Base-by-base conservation (phyloP, 768 basidiomycete genomes). In the Crepidotus variabilis region DNA sequence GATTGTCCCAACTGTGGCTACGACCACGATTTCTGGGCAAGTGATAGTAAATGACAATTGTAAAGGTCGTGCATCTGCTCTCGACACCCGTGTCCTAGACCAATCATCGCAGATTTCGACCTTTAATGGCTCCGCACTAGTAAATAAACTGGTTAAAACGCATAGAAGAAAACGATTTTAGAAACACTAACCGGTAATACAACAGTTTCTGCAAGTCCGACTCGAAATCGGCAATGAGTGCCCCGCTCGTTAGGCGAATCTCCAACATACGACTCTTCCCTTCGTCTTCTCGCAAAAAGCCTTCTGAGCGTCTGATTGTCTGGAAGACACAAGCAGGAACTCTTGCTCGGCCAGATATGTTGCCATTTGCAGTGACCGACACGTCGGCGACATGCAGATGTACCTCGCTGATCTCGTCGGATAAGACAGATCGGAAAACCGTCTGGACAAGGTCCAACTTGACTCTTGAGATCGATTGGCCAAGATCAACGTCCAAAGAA, bases 41-140 rank as follows among this genome's bases (percentile, higher is more conserved):
- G 74, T 78, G 33, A 95, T 82, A 1, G 82, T 82, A 69, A 93
- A 94, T n/a, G 86, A 82, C 20, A 94, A 78, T 28, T 79, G 80
- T 5, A 94, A 74, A 24, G 82, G 81, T 16, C 71, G 77, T 35
- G 82, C 75, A 50, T 75, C 72, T 9, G 72, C 66, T 35, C 76
- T 66, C n/a, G 67, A 61, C 5, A 77, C 60, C 16, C 75, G 74
- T 45, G 78, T 74, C 46, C 71, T 71, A 3, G 86, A 82, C 93
- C 93, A 95, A 65, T 95, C 90, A 60, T 95, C 93, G 61, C 76
- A 83, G 51, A 93, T 84, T 53, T 81, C 81, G 48, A 93, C 78
- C 60, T 82, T 76, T 33, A 94, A 69, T 0, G 93, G 93, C 63
- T 93, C 88, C 24, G 90, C 87, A 21, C 91, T 92, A 57, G 21